Evolutionary conservation across 805 yeast genomes (phyloP), one percentile per base, ranked within the genome.

Genomic region (Candida namnaoensis): DNA sequence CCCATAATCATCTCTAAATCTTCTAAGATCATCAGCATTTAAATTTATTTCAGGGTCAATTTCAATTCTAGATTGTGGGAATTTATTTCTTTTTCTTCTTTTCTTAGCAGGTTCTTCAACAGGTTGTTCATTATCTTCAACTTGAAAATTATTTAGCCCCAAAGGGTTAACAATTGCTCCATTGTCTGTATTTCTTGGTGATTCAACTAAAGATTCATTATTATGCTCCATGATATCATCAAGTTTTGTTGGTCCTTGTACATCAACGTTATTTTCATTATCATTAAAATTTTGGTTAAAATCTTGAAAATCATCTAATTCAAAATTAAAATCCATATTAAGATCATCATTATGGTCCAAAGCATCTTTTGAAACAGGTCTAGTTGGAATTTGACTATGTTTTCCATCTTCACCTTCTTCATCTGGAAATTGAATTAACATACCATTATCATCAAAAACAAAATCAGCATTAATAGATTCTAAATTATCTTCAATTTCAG

Each of bases 381-480:
- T 19, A 19, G 19, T 19, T 19, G 19, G 3, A 19, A 19, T 19
- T 19, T 19, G 19, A 3, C 19, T 19, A 19, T 19, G 19, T 19
- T 19, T 19, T 19, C 24, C 39, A 14, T 36, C 41, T 12, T 35
- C 43, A 8, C 14, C 24, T 6, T 9, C 24, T 9, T 32, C 43
- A 32, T 24, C 43, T 7, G 36, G 45, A 11, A 54, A 26, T 19
- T 46, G 52, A 7, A 53, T 35, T 30, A 55, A 39, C 40, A 52
- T 39, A 5, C 60, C 60, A 36, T 53, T 49, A n/a, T 50, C 58
- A 40, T 51, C 51, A 36, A 54, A 54, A 0, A 53, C 56, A 45
- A 56, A 54, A 32, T 50, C 48, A 2, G 54, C 54, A 23, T 46
- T 51, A 5, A 36, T 23, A 10, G 34, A 36, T 32, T 43, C 50